phyloP scores from a whole-genome alignment of 78 protist species.

The Chrysochromulina parva region DNA sequence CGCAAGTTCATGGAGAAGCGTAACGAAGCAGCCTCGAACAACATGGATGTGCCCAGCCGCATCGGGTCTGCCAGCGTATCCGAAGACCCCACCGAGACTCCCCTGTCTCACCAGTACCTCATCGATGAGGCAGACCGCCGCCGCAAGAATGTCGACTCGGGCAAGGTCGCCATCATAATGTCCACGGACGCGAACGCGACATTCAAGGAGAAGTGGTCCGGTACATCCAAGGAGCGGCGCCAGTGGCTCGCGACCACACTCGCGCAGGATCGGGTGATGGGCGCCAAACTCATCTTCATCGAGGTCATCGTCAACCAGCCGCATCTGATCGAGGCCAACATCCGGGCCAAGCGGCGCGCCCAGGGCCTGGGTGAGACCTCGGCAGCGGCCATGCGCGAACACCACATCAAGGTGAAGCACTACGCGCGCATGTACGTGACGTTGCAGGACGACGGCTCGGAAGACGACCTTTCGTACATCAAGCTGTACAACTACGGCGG shows the following conservation, averaged over 20 bases:
- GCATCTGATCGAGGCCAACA: neutral
- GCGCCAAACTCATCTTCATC: conserved; percentile 7
- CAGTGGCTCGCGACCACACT: neutral
- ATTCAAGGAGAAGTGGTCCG: neutral
- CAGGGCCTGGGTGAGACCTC: neutral
- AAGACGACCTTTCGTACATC: conserved; percentile 12
- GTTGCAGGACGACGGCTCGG: conserved; percentile 22
- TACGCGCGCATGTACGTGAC: neutral
- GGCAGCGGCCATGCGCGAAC: neutral
- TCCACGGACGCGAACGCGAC: neutral
- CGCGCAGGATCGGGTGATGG: neutral
- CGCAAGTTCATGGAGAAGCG: no score
- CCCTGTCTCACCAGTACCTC: neutral
- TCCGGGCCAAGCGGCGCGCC: neutral
- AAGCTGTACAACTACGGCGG: neutral
- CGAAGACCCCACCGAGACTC: no score
- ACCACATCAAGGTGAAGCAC: neutral
- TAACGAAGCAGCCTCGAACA: no score
- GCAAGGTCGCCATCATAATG: neutral
- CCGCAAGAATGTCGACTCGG: neutral
- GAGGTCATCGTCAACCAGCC: neutral
- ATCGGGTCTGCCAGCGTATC: no score
- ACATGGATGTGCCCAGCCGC: no score
- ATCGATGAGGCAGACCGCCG: neutral
- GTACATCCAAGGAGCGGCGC: conserved; percentile 17